Evolutionary conservation across 179 eudicot genomes (phyloP).

Genomic region (Silene coronaria): DNA sequence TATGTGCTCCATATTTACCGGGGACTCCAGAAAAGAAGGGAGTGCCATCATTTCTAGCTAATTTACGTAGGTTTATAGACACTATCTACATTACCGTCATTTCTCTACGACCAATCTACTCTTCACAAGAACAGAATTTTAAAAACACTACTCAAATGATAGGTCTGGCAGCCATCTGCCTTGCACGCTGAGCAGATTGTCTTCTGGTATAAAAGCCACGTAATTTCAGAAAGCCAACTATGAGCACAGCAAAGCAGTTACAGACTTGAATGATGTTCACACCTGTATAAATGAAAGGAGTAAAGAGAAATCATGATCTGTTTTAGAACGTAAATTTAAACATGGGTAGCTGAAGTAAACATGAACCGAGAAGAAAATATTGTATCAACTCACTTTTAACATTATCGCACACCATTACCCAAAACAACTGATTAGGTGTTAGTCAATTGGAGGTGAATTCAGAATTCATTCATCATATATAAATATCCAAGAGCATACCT

Average conservation of each 20-base stretch:
- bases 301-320: too few species aligned
- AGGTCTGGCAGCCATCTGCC: conserved; percentile 24
- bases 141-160: not conserved
- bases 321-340: not conserved
- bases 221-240: conserved; percentile 24
- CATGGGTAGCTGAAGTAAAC: not conserved
- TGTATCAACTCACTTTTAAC: not conserved
- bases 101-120: not conserved
- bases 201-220: conserved; percentile 23
- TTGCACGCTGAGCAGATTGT: conserved; percentile 19
- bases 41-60: not conserved
- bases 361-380: not conserved
- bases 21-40: too few species aligned
- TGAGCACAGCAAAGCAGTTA: conserved; percentile 15
- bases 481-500: conserved; percentile 19
- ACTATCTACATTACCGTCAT: not conserved
- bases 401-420: not conserved
- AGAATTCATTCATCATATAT: not conserved
- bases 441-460: not conserved
- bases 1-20: too few species aligned
- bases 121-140: not conserved
- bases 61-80: not conserved
- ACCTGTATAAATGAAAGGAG: not conserved
- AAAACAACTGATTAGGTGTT: not conserved
- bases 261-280: conserved; percentile 23